A percentile compares a stretch with the other conserved stretches of the same genome.
Conservation (phyloP, 2,329 filamentous ascomycete species). For the Ophiosphaerella herpotricha region DNA sequence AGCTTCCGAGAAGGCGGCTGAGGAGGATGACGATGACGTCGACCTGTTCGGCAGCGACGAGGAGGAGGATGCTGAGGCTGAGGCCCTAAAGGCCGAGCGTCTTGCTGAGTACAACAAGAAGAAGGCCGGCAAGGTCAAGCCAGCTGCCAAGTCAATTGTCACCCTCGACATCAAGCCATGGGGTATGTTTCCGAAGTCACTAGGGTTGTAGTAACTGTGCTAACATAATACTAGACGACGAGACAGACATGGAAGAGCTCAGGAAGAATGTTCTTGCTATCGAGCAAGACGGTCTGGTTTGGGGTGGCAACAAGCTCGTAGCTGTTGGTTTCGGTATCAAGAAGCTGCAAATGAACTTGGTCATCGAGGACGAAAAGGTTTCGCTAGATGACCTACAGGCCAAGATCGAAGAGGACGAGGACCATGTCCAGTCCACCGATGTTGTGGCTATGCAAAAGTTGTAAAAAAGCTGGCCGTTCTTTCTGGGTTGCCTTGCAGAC, state of each 20-base stretch:
- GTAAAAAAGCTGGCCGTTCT: slow-evolving; percentile 29
- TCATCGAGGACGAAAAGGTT: slow-evolving; percentile 96
- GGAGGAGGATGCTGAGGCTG: slow-evolving; percentile 76
- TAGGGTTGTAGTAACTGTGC: slow-evolving; percentile 1
- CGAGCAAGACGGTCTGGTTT: slow-evolving; percentile 91
- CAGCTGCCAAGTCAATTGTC: slow-evolving; percentile 92
- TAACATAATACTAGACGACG: slow-evolving; percentile 67
- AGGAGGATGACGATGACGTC: slow-evolving; percentile 72
- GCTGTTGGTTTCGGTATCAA: slow-evolving; percentile 96
- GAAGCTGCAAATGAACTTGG: slow-evolving; percentile 98
- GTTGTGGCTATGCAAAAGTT: slow-evolving; percentile 65
- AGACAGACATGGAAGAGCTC: slow-evolving; percentile 86
- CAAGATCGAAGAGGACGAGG: slow-evolving; percentile 84
- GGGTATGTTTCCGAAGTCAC: slow-evolving; percentile 67
- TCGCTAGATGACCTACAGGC: slow-evolving; percentile 85
- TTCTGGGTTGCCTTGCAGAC: background rate
- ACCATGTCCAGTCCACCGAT: slow-evolving; percentile 95
- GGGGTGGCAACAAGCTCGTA: slow-evolving; percentile 90
- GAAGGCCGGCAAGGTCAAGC: slow-evolving; percentile 93
- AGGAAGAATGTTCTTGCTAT: slow-evolving; percentile 81
- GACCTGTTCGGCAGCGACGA: slow-evolving; percentile 93
- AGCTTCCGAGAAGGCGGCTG: slow-evolving; percentile 68
- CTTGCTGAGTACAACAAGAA: slow-evolving; percentile 94
- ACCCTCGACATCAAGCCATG: slow-evolving; percentile 98
- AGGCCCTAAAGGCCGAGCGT: slow-evolving; percentile 81